Base-by-base conservation (phyloP, 1,284 basidiomycete genomes). In the Papiliotrema terrestris region DNA sequence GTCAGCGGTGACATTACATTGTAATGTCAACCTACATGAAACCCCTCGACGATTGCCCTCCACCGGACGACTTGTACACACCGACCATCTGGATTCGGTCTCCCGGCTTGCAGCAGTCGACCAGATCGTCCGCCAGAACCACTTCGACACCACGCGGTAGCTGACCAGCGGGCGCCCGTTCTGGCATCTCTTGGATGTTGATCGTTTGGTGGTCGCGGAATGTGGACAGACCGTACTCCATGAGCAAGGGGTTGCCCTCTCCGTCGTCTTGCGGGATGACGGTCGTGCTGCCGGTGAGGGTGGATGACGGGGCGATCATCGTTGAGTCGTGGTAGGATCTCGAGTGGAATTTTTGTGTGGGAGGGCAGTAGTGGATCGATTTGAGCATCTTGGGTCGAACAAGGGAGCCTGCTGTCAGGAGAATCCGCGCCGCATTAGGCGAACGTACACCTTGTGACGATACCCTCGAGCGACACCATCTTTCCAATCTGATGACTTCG, bases 141-240 rank as follows among this genome's bases (percentile, higher is more conserved):
- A 98, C 88, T 72, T 98, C 96, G 43, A 94, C 90, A 68, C 91
- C 93, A 41, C 96, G 83, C 42, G 96, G 96, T 44, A 99, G 81
- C 76, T 98, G 95, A 26, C 96, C 96, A 20, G 96, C 88, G 19
- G 96, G 96, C 8, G 96, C 94, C 15, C 95, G 85, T 78, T 99
- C 96, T 1, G 96, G 96, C 95, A 98, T 98, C 74, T 99, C 96
- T 77, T 99, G 96, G 60, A 99, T 97, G 71, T 87, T 92, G 71
- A 98, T 91, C 62, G 91, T 86, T 78, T 99, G 96, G 78, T 98
- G 91, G 78, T 99, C 96, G 55, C 91, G 83, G 81, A 96, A 99
- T 5, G 88, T 85, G 69, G 89, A 92, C 60, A 88, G 81, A 13
- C 96, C 96, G 71, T 87, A 98, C 79, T 99, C 96, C 69, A 89